Evolutionary conservation across 768 basidiomycete species (phyloP).

Genomic region (Podaxis sp.): DNA sequence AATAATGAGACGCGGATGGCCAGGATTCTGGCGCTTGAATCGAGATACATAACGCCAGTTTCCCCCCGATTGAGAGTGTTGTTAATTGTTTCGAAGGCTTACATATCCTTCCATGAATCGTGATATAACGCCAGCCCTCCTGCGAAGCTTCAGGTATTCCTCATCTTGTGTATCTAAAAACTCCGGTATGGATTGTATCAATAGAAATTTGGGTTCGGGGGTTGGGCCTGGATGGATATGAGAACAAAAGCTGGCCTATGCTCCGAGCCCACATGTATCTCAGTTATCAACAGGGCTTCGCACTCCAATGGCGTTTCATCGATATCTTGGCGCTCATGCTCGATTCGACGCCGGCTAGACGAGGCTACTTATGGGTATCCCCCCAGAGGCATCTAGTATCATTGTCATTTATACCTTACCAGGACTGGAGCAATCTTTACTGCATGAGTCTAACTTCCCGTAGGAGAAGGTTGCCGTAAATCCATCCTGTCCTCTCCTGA

Average conservation of each 20-base stretch:
- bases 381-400: background rate
- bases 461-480: background rate
- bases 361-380: background rate
- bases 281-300: background rate
- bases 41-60: conserved; percentile 7
- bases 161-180: background rate
- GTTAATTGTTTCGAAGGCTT: conserved; percentile 12
- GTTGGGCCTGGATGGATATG: background rate
- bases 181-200: background rate
- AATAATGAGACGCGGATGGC: background rate
- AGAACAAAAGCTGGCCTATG: background rate
- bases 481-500: background rate
- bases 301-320: background rate
- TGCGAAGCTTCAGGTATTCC: background rate
- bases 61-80: conserved; percentile 2
- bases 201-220: background rate
- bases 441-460: conserved; percentile 2
- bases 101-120: conserved; percentile 3
- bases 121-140: background rate
- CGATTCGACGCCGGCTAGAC: background rate
- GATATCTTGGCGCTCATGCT: conserved; percentile 2
- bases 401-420: background rate
- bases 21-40: conserved; percentile 1
- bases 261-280: background rate
- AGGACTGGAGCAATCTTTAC: background rate